Evolutionary conservation across 2,329 filamentous ascomycete genomes (phyloP), one percentile per base, ranked within the genome.

Genomic region (Arachnopeziza araneosa): DNA sequence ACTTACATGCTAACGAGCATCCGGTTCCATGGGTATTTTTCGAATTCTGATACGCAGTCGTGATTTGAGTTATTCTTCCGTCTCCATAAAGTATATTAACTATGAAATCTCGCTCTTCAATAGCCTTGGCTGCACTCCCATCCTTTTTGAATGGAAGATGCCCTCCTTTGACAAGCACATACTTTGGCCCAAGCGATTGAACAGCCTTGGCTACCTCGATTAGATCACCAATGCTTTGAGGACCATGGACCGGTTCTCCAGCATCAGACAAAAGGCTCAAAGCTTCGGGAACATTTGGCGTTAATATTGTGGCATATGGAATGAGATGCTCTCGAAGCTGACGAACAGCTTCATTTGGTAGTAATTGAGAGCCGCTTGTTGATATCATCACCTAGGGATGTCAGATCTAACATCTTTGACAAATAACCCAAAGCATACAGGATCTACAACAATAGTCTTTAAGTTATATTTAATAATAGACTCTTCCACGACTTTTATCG

Each of bases 1-100:
- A 79, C 86, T 77, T 74, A 90, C 87, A 96, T 50, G 95, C 95
- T 61, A 98, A 81, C 10, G 92, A 96, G 71, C 95, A 99, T 3
- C 95, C 95, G 0, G 95, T 98, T 0, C 95, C 95, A 70, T 99
- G 95, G 0, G 93, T 98, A 70, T 93, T 93, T 61, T 80, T 87
- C 9, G 88, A 91, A 10, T 80, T 75, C 63, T 91, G 80, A 70
- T 89, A 97, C 4, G 80, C 79, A 49, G 85, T 89, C 73, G 92
- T 82, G 54, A 96, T 81, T 49, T 85, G 77, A 1, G 84, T 78
- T 0, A 81, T 73, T n/a, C 81, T 74, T 0, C 76, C 78, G 0
- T 80, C 80, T 7, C 90, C 89, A 51, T 85, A 84, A 5, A 96
- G 80, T 2, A 97, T 80, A 70, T 98, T 91, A 26, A 96, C 80